phyloP scores from a whole-genome alignment of 2,329 filamentous ascomycete genomes.

The Pseudopyricularia cyperi region DNA sequence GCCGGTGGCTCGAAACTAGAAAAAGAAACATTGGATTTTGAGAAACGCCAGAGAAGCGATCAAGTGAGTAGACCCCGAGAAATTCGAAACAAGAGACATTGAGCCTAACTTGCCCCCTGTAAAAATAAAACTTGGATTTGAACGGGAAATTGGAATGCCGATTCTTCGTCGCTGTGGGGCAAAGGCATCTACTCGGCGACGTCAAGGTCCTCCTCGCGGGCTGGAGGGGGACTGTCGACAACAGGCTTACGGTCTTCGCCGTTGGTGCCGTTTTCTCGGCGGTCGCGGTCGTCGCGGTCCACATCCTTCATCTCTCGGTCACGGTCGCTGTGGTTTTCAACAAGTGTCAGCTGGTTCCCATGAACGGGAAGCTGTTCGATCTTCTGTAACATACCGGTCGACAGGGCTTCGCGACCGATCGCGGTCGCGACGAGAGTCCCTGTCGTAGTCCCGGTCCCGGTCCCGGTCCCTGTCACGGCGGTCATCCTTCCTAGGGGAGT shows the following conservation, averaged over 20 bases:
- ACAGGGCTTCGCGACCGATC: slow-evolving; percentile 66
- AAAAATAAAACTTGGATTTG: not conserved
- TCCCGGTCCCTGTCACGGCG: slow-evolving; percentile 58
- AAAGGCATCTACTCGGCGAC: slow-evolving; percentile 57
- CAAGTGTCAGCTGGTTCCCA: not conserved
- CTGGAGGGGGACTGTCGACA: slow-evolving; percentile 67
- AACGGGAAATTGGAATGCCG: no score
- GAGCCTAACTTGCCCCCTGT: slow-evolving; percentile 1
- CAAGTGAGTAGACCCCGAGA: not conserved
- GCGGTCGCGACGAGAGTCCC: slow-evolving; percentile 52
- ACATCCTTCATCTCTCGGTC: slow-evolving; percentile 43
- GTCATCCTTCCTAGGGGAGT: slow-evolving; percentile 81
- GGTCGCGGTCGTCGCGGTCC: slow-evolving; percentile 59
- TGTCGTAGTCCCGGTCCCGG: slow-evolving; percentile 61
- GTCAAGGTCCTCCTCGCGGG: slow-evolving; percentile 79
- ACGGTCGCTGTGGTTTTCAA: slow-evolving; percentile 24
- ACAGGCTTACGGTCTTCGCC: slow-evolving; percentile 73
- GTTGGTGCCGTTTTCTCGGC: slow-evolving; percentile 65
- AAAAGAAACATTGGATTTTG: slow-evolving; percentile 2
- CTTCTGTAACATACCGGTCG: slow-evolving; percentile 28
- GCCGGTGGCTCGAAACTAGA: slow-evolving; percentile 4
- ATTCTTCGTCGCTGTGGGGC: not conserved
- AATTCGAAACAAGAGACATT: not conserved
- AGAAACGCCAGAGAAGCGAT: slow-evolving; percentile 1
- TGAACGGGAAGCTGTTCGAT: not conserved